Conservation (phyloP, 2,329 filamentous ascomycete species). For the Aspergillus sergii region DNA sequence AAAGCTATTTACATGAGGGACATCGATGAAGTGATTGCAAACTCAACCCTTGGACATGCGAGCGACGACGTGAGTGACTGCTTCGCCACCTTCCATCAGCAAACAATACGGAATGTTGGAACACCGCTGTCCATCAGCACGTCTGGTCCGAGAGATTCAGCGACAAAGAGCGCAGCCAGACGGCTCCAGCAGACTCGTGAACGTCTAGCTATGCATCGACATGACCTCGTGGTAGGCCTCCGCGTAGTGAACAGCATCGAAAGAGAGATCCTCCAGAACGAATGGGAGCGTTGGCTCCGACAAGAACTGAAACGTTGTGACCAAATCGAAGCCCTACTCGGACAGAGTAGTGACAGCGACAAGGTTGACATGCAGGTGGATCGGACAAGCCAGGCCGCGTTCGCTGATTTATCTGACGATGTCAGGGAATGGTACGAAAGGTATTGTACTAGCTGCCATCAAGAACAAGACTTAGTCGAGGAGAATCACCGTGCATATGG, state of each 20-base stretch:
- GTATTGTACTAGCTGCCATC: conserved; percentile 65
- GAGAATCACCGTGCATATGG: conserved; percentile 24
- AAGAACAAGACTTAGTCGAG: conserved; percentile 41
- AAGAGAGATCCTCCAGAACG: conserved; percentile 77
- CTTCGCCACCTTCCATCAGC: conserved; percentile 49
- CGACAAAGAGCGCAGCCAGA: conserved; percentile 44
- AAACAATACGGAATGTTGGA: conserved; percentile 38
- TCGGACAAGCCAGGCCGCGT: conserved; percentile 31
- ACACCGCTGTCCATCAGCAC: conserved; percentile 32
- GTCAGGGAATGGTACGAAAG: conserved; percentile 60
- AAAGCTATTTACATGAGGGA: conserved; percentile 83
- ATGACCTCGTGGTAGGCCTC: conserved; percentile 89
- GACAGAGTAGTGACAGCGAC: conserved; percentile 25
- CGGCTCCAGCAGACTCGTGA: conserved; percentile 80
- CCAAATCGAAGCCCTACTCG: conserved; percentile 56
- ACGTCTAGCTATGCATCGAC: conserved; percentile 78
- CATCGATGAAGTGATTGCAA: conserved; percentile 66
- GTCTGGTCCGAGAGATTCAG: conserved; percentile 30
- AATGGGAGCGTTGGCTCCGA: conserved; percentile 91
- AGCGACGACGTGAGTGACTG: conserved; percentile 39
- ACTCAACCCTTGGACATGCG: conserved; percentile 32
- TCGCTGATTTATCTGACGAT: conserved; percentile 44
- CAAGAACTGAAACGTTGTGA: conserved; percentile 78
- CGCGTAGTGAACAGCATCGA: conserved; percentile 88
- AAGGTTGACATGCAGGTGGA: conserved; percentile 26